phyloP scores from a whole-genome alignment of 305 asterid species.

The Ilex paraguariensis region DNA sequence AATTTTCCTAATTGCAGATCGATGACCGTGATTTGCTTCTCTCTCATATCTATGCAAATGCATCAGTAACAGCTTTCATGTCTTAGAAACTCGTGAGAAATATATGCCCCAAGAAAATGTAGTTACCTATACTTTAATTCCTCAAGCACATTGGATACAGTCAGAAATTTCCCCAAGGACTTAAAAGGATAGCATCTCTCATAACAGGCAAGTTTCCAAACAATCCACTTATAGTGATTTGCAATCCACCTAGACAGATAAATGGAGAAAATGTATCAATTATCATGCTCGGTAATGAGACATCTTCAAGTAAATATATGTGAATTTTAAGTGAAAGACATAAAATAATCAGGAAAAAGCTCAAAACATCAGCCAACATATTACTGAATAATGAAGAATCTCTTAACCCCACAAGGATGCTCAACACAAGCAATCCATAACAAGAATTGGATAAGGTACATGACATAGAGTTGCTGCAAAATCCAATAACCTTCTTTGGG shows the following conservation, averaged over 20 bases:
- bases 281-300: not conserved
- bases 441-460: too few species aligned
- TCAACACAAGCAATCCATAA: too few species aligned
- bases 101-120: conserved; percentile 12
- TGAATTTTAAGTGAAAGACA: not conserved
- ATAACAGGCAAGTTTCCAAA: conserved; percentile 90
- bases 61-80: conserved; percentile 12
- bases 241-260: conserved; percentile 63
- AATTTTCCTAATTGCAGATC: conserved; percentile 79
- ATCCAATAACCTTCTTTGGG: too few species aligned
- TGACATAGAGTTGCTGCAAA: too few species aligned
- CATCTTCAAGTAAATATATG: too few species aligned
- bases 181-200: conserved; percentile 78
- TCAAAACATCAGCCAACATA: too few species aligned
- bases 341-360: conserved; percentile 3
- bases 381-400: too few species aligned
- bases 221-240: conserved; percentile 92
- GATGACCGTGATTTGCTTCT: conserved; percentile 87
- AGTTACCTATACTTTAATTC: conserved; percentile 76
- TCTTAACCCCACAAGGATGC: too few species aligned
- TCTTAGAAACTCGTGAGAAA: conserved; percentile 18
- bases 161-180: conserved; percentile 63
- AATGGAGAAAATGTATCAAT: conserved; percentile 11
- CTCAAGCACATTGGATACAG: conserved; percentile 73
- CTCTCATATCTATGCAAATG: conserved; percentile 67